Conservation (phyloP, 2,329 filamentous ascomycete species). For the Coniochaeta pulveracea region DNA sequence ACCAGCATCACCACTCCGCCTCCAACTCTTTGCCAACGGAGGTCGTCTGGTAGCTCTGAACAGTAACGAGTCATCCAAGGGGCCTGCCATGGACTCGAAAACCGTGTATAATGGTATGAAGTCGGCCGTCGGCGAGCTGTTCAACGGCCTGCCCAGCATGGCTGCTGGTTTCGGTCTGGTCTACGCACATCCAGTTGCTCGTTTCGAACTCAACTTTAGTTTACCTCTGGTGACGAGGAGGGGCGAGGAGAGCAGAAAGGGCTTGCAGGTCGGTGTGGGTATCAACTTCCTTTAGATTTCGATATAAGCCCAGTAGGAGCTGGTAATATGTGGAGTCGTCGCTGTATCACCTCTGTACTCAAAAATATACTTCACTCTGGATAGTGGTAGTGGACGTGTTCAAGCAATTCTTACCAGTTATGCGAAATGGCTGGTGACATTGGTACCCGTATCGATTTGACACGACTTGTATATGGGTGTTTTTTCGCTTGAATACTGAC, state of each 20-base stretch:
- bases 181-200: slow-evolving; percentile 85
- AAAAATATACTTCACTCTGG: too few relatives aligned
- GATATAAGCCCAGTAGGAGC: not conserved
- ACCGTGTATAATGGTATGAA: slow-evolving; percentile 43
- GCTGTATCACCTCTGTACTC: too few relatives aligned
- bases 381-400: too few relatives aligned
- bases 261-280: slow-evolving; percentile 87
- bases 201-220: slow-evolving; percentile 94
- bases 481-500: too few relatives aligned
- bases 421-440: too few relatives aligned
- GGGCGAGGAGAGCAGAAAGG: slow-evolving; percentile 83
- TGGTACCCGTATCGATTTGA: too few relatives aligned
- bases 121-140: slow-evolving; percentile 57
- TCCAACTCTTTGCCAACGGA: slow-evolving; percentile 87
- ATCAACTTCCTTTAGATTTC: slow-evolving; percentile 74
- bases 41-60: slow-evolving; percentile 73
- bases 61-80: slow-evolving; percentile 33
- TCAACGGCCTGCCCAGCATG: slow-evolving; percentile 68
- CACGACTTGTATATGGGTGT: too few relatives aligned
- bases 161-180: slow-evolving; percentile 84
- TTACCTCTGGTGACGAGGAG: slow-evolving; percentile 70
- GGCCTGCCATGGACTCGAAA: slow-evolving; percentile 25
- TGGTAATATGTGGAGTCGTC: too few relatives aligned
- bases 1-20: slow-evolving; percentile 69
- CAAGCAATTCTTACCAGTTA: too few relatives aligned